Percentiles rank a stretch among this genome's conserved stretches.
Evolutionary conservation across 768 basidiomycete species (phyloP).

Genomic region (Calocera viscosa): DNA sequence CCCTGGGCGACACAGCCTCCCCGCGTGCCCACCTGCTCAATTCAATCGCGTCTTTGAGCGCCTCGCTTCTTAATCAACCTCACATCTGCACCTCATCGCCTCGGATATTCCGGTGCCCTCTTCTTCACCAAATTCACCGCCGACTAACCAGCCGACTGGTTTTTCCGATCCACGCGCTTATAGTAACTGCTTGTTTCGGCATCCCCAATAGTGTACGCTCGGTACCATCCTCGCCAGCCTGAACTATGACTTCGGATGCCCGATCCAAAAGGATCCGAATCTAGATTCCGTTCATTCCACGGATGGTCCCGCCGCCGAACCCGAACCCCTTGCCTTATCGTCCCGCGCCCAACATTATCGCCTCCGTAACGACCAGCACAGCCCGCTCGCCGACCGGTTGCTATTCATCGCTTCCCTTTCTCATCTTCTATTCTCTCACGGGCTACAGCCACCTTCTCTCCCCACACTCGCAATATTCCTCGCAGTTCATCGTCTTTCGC

Average conservation of each 20-base stretch:
- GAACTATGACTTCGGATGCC: neutral
- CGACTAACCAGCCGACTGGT: too few relatives aligned
- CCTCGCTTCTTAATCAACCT: neutral
- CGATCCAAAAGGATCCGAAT: neutral
- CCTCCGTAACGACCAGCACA: slow-evolving; percentile 1
- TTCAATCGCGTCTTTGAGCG: neutral
- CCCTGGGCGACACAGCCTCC: neutral
- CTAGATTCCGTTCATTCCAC: slow-evolving; percentile 1
- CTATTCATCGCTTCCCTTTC: neutral
- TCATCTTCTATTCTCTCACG: neutral
- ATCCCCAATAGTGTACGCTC: too few relatives aligned
- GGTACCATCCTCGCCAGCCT: too few relatives aligned
- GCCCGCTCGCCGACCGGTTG: neutral
- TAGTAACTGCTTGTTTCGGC: too few relatives aligned
- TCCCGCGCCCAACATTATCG: neutral
- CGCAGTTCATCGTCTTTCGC: neutral
- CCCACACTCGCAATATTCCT: neutral
- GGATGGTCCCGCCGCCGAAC: neutral
- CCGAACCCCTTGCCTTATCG: neutral
- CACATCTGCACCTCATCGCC: neutral
- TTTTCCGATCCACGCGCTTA: too few relatives aligned
- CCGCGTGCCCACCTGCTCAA: neutral
- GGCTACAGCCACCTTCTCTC: slow-evolving; percentile 6
- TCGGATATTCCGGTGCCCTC: neutral
- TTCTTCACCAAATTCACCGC: neutral